Percentiles rank a stretch among this genome's conserved stretches.
Evolutionary conservation across 169 alveolate species (phyloP).

Genomic region (Neospora caninum): DNA sequence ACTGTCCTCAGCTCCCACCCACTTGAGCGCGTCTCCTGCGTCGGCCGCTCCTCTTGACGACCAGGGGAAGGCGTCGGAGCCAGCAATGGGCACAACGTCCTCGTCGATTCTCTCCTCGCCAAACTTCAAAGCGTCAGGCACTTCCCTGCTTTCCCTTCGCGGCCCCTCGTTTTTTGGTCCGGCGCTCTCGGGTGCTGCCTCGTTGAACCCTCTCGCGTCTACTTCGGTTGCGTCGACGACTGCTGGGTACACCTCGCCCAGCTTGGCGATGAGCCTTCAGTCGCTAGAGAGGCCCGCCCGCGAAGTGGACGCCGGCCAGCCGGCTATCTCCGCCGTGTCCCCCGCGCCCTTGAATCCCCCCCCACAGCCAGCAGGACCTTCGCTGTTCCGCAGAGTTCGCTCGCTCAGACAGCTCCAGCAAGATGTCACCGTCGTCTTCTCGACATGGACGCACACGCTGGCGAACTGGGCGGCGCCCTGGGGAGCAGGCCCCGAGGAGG

Average conservation of each 20-base stretch:
- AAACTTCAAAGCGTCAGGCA: neutral
- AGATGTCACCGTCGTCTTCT: constrained; percentile 43
- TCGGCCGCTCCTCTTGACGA: too few relatives aligned
- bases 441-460: constrained; percentile 50
- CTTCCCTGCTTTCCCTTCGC: neutral
- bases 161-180: neutral
- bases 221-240: neutral
- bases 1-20: too few relatives aligned
- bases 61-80: neutral
- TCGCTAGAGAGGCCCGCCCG: neutral
- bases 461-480: constrained; percentile 55
- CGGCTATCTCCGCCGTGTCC: neutral
- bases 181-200: neutral
- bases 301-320: neutral
- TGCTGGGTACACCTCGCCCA: neutral
- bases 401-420: constrained; percentile 57
- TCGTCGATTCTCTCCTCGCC: neutral
- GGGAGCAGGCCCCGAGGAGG: constrained; percentile 53
- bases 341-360: neutral
- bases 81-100: neutral
- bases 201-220: neutral
- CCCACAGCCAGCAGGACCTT: neutral
- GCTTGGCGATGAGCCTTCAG: neutral
- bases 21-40: too few relatives aligned
- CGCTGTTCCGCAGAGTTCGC: constrained; percentile 34